Base-by-base conservation (phyloP, 2,329 filamentous ascomycete genomes). In the Plectosphaerella cucumerina region DNA sequence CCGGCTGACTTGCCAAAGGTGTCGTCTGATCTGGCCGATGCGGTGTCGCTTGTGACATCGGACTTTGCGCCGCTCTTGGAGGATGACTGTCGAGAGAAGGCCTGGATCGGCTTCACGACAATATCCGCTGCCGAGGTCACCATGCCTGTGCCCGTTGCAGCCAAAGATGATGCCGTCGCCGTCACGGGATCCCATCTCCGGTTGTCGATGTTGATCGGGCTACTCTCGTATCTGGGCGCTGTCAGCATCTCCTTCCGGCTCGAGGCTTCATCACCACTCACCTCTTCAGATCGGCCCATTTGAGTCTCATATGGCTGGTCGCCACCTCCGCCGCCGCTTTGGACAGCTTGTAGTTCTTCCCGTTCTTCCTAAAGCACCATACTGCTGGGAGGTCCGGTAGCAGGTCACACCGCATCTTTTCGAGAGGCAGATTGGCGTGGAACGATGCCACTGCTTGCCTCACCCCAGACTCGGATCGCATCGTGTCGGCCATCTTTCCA, bases 311-410 rank as follows among this genome's bases (percentile, higher is more conserved):
- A 57, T 76, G 70, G 48, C 79, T 70, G 4, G 78, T 69, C 6
- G 84, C 58, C 1, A 82, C 62, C 39, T 80, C 72, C 0, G 78
- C 79, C 3, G 81, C 81, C 17, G 80, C 60, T 1, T 77, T 70
- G 3, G 73, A 79, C 1, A 84, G 62, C 45, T 72, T 70, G 18
- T 80, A 56, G 9, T 65, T 64, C 1, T 72, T 74, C 56, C 56
- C 50, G 11, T 22, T 49, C 35, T 41, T 53, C 54, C 75, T 76
- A 23, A 77, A 63, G 17, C 68, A 63, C 81, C 80, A 84, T 0
- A 72, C 70, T 0, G 81, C 80, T 3, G 76, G 71, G 3, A 69
- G 68, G 22, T 81, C 75, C 3, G 62, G 60, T 4, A 70, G 56
- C 21, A 72, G 53, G 14, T 64, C 61, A 55, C 70, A 74, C 2